Conservation (phyloP, 2,329 filamentous ascomycete genomes). For the Ophiostoma novo-ulmi region DNA sequence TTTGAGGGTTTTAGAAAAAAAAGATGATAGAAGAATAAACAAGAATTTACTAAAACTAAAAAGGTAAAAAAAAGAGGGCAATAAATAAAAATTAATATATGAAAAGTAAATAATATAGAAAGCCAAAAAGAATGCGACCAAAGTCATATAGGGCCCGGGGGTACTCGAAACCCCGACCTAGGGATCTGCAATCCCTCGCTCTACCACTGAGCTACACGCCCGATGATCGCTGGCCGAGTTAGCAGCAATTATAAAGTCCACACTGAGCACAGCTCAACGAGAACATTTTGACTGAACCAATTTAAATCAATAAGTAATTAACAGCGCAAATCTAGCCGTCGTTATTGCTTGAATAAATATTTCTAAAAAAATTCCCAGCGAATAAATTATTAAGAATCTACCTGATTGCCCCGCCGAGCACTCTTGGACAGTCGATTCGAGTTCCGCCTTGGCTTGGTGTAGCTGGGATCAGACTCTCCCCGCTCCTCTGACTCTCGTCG, state of each 20-base stretch:
- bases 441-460: background rate
- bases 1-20: background rate
- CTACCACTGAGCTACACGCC: constrained; percentile 16
- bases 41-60: too few species aligned
- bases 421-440: background rate
- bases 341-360: background rate
- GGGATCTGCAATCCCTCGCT: constrained; percentile 17
- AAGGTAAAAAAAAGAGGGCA: background rate
- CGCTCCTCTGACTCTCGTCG: background rate
- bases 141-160: background rate
- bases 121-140: background rate
- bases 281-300: background rate
- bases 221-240: background rate
- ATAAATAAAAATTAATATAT: background rate
- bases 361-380: background rate
- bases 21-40: background rate
- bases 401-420: background rate
- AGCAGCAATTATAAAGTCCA: background rate
- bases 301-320: background rate
- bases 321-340: background rate
- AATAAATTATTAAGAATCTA: background rate
- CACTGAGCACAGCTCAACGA: background rate
- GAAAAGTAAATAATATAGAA: background rate
- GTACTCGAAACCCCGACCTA: constrained; percentile 17
- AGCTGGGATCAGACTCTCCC: background rate